These are phyloP conservation scores for Colletotrichum sp. DNA, from an alignment of 2,329 filamentous ascomycete species.

Conservation along the genomic window DNA sequence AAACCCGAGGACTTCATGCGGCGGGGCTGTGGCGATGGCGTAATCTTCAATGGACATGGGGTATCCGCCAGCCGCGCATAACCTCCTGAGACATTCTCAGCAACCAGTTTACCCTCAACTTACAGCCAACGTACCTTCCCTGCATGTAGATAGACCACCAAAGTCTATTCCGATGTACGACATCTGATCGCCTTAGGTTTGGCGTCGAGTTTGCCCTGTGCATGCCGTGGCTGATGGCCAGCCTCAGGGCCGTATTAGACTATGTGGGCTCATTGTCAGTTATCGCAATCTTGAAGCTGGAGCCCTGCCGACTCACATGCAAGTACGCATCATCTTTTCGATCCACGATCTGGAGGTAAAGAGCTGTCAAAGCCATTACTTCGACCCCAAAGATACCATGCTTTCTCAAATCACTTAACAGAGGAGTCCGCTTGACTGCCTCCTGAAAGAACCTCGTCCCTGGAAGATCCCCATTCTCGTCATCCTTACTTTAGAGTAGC, in stretches of 20 bases:
- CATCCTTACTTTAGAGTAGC: neutral
- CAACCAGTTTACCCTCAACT: neutral
- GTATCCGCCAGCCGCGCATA: constrained; percentile 9
- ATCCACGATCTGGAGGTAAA: constrained; percentile 8
- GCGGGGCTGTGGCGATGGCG: neutral
- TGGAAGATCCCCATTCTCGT: neutral
- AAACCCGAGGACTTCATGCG: neutral
- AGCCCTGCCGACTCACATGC: neutral
- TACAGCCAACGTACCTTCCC: neutral
- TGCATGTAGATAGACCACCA: constrained; percentile 22
- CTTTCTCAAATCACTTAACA: neutral
- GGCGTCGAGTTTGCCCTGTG: neutral
- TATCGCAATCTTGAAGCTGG: rapidly evolving
- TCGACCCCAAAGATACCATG: constrained; percentile 3
- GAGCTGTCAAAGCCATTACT: constrained; percentile 5
- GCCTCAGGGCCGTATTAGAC: neutral
- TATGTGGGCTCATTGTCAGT: neutral
- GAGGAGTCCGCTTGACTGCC: neutral
- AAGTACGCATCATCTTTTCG: constrained; percentile 17
- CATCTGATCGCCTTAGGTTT: neutral
- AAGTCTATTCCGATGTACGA: constrained; percentile 1
- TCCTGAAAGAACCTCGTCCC: neutral
- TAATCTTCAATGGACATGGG: constrained; percentile 14
- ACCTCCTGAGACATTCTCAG: neutral
- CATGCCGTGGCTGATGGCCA: constrained; percentile 10